These are phyloP conservation scores for Zalaria obscura DNA, from an alignment of 2,329 filamentous ascomycete species.

Conservation along the genomic window DNA sequence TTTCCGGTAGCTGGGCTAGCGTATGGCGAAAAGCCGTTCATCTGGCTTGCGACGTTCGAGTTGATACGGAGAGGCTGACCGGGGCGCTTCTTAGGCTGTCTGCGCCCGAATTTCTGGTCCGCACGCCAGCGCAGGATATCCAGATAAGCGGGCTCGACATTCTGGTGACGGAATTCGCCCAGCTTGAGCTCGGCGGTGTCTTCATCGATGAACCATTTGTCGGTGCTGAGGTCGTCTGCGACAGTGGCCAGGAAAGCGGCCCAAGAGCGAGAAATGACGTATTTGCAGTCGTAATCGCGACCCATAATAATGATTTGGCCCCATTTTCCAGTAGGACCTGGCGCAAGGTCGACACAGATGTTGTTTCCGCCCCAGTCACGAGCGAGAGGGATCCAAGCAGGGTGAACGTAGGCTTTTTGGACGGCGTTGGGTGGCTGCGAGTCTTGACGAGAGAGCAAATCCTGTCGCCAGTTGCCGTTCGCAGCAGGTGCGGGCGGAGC, in stretches of 20 bases:
- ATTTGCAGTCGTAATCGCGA: conserved; percentile 97
- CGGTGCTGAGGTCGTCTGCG: conserved; percentile 79
- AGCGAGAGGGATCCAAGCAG: conserved; percentile 88
- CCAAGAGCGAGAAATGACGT: conserved; percentile 90
- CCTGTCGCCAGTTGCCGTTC: conserved; percentile 55
- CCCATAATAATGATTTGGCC: conserved; percentile 95
- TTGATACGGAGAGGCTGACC: conserved; percentile 27
- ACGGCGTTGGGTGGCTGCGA: conserved; percentile 76
- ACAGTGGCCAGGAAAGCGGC: conserved; percentile 70
- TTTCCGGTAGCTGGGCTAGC: conserved; percentile 47
- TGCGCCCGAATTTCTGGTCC: conserved; percentile 81
- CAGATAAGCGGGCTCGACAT: conserved; percentile 84
- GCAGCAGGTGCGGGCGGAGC: conserved; percentile 30
- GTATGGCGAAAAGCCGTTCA: conserved; percentile 44
- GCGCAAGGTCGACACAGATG: conserved; percentile 81
- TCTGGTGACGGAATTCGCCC: conserved; percentile 75
- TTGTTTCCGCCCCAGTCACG: conserved; percentile 99
- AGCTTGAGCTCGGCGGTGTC: conserved; percentile 84
- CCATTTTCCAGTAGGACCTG: conserved; percentile 81
- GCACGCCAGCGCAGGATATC: conserved; percentile 90
- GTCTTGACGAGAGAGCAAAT: conserved; percentile 70
- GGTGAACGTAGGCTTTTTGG: conserved; percentile 85
- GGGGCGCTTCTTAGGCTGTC: conserved; percentile 33
- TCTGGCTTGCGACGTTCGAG: conserved; percentile 39
- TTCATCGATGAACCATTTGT: conserved; percentile 86